Evolutionary conservation across 805 yeast genomes (phyloP), one percentile per base, ranked within the genome.

Genomic region (Saccharomycopsis sp.): DNA sequence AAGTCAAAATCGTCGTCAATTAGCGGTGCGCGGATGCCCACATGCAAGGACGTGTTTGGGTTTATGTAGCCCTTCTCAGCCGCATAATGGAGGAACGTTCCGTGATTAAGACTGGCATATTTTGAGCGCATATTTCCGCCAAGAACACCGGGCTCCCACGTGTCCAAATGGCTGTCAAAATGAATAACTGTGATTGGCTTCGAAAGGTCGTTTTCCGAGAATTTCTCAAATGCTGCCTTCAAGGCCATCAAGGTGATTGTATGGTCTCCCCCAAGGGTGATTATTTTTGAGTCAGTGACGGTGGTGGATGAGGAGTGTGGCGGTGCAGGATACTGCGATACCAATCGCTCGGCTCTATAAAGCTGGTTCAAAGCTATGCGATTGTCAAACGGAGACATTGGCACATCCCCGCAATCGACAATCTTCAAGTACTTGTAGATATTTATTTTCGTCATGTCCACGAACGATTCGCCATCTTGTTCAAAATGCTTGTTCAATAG

Each of bases 231-330:
- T 85, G 89, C 1, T 92, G 91, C 20, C 18, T 55, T 55, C 21
- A 55, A 9, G 4, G 57, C 50, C 37, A 50, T 24, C 55, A 88
- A 74, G 48, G 86, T 76, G 34, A 89, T 80, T 1, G 91, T 83
- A 69, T 89, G 96, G 67, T 89, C 96, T 50, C 96, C 96, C 9
- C 96, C 96, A 24, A 89, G 73, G 0, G 89, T 84, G 18, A 88
- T 80, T 47, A 83, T 76, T 59, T 87, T 74, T 20, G 94, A 91
- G 7, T 82, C 79, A 50, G 71, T 66, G 23, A 24, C 34, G 50
- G 37, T 23, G 47, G 54, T 50, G 15, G 54, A 58, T 16, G 54
- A 64, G 64, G 50, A 34, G 54, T 16, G 44, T 57, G 18, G 16
- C 55, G 59, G 50, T 23, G 62, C 63, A 2, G 64, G 59, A 8